Evolutionary conservation across 2,329 filamentous ascomycete species (phyloP).

Genomic region (Trichoderma semiorbis): DNA sequence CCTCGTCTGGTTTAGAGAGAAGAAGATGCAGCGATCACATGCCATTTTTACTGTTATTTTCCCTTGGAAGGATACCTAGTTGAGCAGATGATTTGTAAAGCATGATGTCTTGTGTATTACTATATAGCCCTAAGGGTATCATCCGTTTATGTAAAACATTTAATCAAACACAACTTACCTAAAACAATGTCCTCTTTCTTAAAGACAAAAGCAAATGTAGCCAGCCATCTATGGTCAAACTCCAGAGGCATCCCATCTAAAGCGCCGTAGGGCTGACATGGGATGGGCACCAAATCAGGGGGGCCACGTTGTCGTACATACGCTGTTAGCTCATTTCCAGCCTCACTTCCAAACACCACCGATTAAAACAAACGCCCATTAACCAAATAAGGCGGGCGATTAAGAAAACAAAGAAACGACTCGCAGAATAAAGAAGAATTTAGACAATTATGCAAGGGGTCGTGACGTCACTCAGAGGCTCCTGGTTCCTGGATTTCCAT

Average conservation of each 20-base stretch:
- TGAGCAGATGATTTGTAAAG: background rate
- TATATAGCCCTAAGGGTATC: background rate
- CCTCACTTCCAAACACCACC: background rate
- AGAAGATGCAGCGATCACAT: background rate
- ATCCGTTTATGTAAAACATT: background rate
- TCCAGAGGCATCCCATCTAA: background rate
- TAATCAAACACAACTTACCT: background rate
- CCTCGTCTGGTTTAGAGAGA: background rate
- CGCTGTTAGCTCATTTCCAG: background rate
- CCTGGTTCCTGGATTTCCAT: constrained; percentile 13
- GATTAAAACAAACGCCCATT: background rate
- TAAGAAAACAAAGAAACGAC: background rate
- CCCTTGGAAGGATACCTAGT: background rate
- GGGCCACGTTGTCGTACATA: background rate
- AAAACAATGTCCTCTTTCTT: too few species aligned
- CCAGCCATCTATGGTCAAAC: too few species aligned
- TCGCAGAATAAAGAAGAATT: background rate
- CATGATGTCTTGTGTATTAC: background rate
- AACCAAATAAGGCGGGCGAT: background rate
- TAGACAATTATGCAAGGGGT: background rate
- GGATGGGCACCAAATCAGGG: background rate
- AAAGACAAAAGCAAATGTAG: too few species aligned
- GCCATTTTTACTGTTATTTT: background rate
- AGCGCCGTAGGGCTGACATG: background rate
- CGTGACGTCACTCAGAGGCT: background rate